These are phyloP conservation scores for Fraxinus nigra DNA, from an alignment of 305 asterid genomes.

Conservation along the genomic window DNA sequence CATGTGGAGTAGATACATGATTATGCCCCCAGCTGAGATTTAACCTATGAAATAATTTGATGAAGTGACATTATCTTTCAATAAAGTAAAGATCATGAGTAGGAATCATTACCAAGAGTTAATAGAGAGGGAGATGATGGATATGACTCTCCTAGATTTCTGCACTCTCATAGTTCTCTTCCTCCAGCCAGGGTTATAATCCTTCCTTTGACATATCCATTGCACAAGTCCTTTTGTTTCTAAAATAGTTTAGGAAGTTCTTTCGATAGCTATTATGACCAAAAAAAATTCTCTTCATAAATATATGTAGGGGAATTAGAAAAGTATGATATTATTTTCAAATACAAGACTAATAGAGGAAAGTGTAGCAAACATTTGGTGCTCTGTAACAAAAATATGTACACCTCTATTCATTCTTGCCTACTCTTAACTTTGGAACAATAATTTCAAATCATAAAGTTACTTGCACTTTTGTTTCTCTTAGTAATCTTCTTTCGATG, in stretches of 20 bases:
- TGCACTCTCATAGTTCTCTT: neutral
- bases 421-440: neutral
- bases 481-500: neutral
- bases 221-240: neutral
- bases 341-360: neutral
- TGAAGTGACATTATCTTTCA: neutral
- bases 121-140: neutral
- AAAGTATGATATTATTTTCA: neutral
- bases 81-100: neutral
- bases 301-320: neutral
- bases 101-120: neutral
- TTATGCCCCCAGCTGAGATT: neutral
- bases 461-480: neutral
- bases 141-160: neutral
- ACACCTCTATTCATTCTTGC: neutral
- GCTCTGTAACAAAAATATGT: neutral
- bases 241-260: neutral
- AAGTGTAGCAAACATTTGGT: neutral
- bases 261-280: neutral
- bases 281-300: neutral
- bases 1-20: neutral
- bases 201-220: neutral
- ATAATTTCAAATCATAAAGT: neutral
- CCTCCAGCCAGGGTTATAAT: neutral
- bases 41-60: neutral